These are phyloP conservation scores for Rhododendron kiyosumense DNA, from an alignment of 148 eudicot genomes.

Conservation along the genomic window DNA sequence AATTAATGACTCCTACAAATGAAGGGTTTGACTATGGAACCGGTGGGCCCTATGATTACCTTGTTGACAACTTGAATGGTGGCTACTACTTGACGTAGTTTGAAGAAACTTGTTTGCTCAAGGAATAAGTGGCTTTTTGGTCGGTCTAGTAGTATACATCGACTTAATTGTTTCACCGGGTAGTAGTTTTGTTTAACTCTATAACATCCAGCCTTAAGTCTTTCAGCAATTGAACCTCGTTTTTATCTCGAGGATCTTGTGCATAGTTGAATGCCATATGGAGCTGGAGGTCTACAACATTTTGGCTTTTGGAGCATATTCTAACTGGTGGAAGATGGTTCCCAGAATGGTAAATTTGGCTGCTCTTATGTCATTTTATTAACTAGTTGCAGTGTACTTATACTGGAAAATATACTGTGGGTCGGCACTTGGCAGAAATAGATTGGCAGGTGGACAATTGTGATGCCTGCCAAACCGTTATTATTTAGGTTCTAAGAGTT, in stretches of 20 bases:
- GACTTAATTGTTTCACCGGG: neutral
- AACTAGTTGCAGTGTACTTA: neutral
- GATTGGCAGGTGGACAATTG: neutral
- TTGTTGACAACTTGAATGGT: slow-evolving; percentile 44
- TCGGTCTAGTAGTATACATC: slow-evolving; percentile 1
- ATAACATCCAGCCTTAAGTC: slow-evolving; percentile 2
- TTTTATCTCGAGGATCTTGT: slow-evolving; percentile 34
- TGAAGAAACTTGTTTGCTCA: slow-evolving; percentile 6
- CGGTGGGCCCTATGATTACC: slow-evolving; percentile 52
- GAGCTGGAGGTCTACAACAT: slow-evolving; percentile 10
- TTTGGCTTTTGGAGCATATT: slow-evolving; percentile 12
- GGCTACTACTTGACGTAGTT: slow-evolving; percentile 53
- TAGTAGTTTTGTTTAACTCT: neutral
- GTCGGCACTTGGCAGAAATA: neutral
- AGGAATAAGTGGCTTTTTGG: slow-evolving; percentile 14
- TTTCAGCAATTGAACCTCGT: neutral
- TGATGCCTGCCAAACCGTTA: neutral
- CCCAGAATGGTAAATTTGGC: slow-evolving; percentile 10
- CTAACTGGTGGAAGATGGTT: slow-evolving; percentile 19
- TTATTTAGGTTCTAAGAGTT: neutral
- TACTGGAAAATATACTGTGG: neutral
- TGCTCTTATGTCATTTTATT: neutral
- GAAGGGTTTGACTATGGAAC: slow-evolving; percentile 50
- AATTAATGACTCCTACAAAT: slow-evolving; percentile 22
- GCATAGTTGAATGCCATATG: slow-evolving; percentile 27